Conservation (phyloP, 106 monocot species). For the Dioscorea zingiberensis region DNA sequence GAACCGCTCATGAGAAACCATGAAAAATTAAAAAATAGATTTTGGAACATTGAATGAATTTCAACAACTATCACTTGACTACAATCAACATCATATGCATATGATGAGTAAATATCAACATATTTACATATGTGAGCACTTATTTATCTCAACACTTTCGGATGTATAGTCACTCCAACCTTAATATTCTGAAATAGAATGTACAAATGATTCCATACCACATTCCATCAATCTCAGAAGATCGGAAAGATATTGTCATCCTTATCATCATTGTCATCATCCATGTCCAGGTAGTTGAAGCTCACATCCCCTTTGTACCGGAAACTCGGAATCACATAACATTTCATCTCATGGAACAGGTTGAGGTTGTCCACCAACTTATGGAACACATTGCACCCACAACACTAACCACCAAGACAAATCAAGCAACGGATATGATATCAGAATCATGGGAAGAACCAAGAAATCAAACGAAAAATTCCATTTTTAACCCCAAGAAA, state of each 20-base stretch:
- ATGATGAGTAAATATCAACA: too few relatives aligned
- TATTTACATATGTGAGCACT: too few relatives aligned
- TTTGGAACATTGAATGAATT: too few relatives aligned
- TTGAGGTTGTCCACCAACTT: conserved; percentile 98
- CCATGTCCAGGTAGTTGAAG: conserved; percentile 43
- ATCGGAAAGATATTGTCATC: conserved; percentile 38
- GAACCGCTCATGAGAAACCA: too few relatives aligned
- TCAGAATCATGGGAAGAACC: background rate
- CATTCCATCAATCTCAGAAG: conserved; percentile 17
- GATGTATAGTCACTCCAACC: too few relatives aligned
- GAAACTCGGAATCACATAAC: conserved; percentile 85
- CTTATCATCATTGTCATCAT: conserved; percentile 32
- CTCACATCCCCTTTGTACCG: conserved; percentile 58
- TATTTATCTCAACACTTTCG: too few relatives aligned
- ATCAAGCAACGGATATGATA: background rate
- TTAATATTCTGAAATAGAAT: background rate
- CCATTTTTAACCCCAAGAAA: background rate
- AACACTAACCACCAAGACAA: conserved; percentile 45
- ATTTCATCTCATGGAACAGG: conserved; percentile 96
- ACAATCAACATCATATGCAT: too few relatives aligned
- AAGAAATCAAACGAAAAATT: background rate
- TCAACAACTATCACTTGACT: too few relatives aligned
- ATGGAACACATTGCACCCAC: conserved; percentile 97
- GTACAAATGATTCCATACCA: conserved; percentile 1
- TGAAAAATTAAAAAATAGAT: too few relatives aligned